Conservation (phyloP, 805 yeast species). For the Candida piceae region DNA sequence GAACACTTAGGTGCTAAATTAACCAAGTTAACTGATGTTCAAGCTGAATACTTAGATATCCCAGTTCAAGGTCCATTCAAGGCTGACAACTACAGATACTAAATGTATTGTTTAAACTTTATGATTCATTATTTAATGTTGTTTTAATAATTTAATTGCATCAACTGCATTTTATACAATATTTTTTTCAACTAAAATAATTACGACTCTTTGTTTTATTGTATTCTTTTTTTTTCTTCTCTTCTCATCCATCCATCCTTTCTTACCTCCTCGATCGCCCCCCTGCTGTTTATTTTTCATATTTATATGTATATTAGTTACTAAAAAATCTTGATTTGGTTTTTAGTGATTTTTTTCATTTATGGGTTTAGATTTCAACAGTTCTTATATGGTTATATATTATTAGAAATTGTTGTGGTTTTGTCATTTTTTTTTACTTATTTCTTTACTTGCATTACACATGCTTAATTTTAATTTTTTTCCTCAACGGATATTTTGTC, state of each 20-base stretch:
- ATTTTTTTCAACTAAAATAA: background rate
- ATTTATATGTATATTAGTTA: slow-evolving; percentile 9
- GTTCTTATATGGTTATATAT: background rate
- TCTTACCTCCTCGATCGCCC: slow-evolving; percentile 1
- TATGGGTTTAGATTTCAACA: slow-evolving; percentile 5
- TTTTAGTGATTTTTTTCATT: slow-evolving; percentile 3
- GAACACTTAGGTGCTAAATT: slow-evolving; percentile 89
- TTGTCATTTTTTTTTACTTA: slow-evolving; percentile 1
- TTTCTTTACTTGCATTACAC: background rate
- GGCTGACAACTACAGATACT: slow-evolving; percentile 97
- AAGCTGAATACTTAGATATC: slow-evolving; percentile 91
- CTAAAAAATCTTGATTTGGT: slow-evolving; percentile 4
- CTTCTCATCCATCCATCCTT: slow-evolving; percentile 2
- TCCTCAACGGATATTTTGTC: slow-evolving; percentile 14
- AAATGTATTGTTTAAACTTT: too few species aligned
- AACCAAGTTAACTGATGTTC: slow-evolving; percentile 68
- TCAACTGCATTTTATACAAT: slow-evolving; percentile 26
- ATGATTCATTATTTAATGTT: too few species aligned
- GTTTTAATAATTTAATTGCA: slow-evolving; percentile 16
- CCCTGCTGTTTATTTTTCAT: slow-evolving; percentile 2
- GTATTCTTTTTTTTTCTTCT: slow-evolving; percentile 3
- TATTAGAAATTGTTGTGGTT: background rate
- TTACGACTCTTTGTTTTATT: background rate
- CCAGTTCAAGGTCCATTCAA: slow-evolving; percentile 95
- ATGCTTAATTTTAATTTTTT: slow-evolving; percentile 2